phyloP scores from a whole-genome alignment of 164 flowering plant genomes.

The Annona squamosa region DNA sequence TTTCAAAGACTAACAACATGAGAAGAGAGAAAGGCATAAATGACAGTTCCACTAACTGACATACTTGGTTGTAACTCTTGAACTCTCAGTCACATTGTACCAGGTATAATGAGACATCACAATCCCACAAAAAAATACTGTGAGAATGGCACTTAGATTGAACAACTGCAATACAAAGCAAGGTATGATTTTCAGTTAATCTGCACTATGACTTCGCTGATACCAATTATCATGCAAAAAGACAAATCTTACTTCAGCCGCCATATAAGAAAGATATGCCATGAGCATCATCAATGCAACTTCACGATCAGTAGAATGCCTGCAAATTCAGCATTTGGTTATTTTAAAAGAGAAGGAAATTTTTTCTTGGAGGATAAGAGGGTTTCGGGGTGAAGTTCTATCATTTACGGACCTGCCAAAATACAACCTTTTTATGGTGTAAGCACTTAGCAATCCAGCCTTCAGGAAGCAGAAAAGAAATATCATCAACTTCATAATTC shows the following conservation, averaged over 20 bases:
- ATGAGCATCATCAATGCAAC: constrained; percentile 93
- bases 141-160: constrained; percentile 76
- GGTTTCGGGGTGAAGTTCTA: not conserved
- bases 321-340: constrained; percentile 18
- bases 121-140: constrained; percentile 92
- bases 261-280: constrained; percentile 89
- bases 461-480: constrained; percentile 26
- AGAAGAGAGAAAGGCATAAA: constrained; percentile 11
- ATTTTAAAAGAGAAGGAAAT: constrained; percentile 3
- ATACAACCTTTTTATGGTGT: constrained; percentile 61
- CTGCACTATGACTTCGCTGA: not conserved
- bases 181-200: not conserved
- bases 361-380: not conserved
- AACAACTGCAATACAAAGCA: constrained; percentile 50
- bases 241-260: constrained; percentile 64
- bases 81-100: constrained; percentile 94
- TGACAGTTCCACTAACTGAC: not conserved
- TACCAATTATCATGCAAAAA: not conserved
- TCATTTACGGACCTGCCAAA: constrained; percentile 29
- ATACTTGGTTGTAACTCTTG: constrained; percentile 67
- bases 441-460: constrained; percentile 91
- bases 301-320: constrained; percentile 96
- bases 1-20: constrained; percentile 21
- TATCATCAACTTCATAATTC: not conserved
- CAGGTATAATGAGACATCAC: constrained; percentile 96